These are phyloP conservation scores for Plantago elongata DNA, from an alignment of 257 asterid species.

Conservation along the genomic window DNA sequence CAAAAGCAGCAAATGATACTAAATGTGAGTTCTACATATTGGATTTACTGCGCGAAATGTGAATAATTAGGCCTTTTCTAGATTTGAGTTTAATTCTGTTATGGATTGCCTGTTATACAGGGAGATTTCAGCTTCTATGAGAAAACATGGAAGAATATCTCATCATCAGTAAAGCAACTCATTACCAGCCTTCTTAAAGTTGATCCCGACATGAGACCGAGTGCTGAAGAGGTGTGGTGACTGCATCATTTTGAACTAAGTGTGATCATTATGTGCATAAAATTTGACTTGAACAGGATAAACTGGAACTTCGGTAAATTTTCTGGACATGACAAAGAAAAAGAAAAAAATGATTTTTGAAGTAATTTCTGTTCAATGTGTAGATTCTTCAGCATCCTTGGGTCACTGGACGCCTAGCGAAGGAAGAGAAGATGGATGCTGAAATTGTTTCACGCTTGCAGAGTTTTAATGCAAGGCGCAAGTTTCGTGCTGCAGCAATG, in stretches of 20 bases:
- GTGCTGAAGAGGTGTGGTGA: constrained; percentile 55
- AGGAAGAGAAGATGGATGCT: constrained; percentile 74
- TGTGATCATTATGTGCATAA: constrained; percentile 11
- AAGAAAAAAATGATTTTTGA: background rate
- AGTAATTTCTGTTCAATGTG: background rate
- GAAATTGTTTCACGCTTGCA: constrained; percentile 67
- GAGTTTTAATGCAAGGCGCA: constrained; percentile 74
- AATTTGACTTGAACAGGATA: no score
- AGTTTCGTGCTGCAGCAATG: constrained; percentile 86
- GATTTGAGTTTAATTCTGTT: background rate
- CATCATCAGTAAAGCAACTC: constrained; percentile 67
- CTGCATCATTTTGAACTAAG: constrained; percentile 14
- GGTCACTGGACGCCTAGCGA: constrained; percentile 75
- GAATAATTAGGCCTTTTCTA: background rate
- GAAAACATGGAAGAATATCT: constrained; percentile 81
- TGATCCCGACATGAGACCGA: constrained; percentile 64
- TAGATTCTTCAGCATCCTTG: constrained; percentile 78
- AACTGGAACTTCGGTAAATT: no score
- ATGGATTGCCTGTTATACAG: constrained; percentile 25
- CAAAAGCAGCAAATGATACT: constrained; percentile 80
- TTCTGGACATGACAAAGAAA: background rate
- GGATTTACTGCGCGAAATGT: background rate
- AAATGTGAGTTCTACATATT: constrained; percentile 33
- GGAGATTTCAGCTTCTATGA: constrained; percentile 78
- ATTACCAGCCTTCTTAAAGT: constrained; percentile 66